Evolutionary conservation across 1,284 basidiomycete species (phyloP).

Genomic region (Moesziomyces sp.): DNA sequence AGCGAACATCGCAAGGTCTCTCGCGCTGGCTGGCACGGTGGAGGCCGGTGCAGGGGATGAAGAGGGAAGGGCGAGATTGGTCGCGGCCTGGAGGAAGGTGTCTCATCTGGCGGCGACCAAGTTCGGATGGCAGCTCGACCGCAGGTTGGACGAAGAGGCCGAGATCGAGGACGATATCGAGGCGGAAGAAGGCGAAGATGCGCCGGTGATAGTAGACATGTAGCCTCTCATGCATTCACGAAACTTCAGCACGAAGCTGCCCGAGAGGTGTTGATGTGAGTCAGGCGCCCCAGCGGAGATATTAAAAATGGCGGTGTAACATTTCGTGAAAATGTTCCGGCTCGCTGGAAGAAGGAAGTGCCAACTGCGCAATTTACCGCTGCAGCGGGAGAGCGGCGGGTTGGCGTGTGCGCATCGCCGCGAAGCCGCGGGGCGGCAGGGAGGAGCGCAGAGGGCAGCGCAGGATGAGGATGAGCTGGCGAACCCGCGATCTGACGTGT

Average conservation of each 20-base stretch:
- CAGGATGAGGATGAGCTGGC: conserved; percentile 2
- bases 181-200: conserved; percentile 45
- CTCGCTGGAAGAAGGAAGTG: too few species aligned
- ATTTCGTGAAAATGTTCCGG: too few species aligned
- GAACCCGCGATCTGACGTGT: conserved; percentile 15
- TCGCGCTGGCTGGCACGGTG: background rate
- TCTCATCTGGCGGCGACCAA: conserved; percentile 9
- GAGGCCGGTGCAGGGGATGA: background rate
- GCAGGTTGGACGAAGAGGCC: conserved; percentile 35
- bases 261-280: too few species aligned
- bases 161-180: conserved; percentile 37
- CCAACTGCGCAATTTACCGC: too few species aligned
- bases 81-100: conserved; percentile 32
- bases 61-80: conserved; percentile 2
- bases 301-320: too few species aligned
- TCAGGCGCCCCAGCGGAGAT: too few species aligned
- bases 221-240: background rate
- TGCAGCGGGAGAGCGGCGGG: too few species aligned
- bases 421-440: too few species aligned
- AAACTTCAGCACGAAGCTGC: too few species aligned
- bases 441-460: background rate
- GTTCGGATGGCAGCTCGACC: conserved; percentile 41
- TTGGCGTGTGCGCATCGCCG: too few species aligned
- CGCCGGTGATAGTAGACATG: conserved; percentile 39
- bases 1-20: conserved; percentile 27